A percentile compares a stretch with the other conserved stretches of the same genome.
phyloP scores from a whole-genome alignment of 352 stramenopile species.

The Globisporangium uncinulatum region DNA sequence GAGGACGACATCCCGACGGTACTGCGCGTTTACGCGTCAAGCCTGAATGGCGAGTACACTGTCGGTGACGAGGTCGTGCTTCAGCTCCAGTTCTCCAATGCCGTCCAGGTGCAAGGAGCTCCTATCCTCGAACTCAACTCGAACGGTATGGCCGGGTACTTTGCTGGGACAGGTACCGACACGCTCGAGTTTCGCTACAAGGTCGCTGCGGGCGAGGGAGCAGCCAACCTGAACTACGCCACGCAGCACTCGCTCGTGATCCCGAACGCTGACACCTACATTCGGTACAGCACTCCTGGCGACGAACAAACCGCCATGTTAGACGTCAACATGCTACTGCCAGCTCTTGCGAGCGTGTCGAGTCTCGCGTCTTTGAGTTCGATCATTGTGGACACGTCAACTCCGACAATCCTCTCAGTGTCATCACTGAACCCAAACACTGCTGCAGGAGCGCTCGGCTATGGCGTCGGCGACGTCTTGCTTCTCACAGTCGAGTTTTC shows the following conservation, averaged over 20 bases:
- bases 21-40: conserved; percentile 34
- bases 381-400: conserved; percentile 36
- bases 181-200: conserved; percentile 64
- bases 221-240: conserved; percentile 45
- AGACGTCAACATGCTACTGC: conserved; percentile 36
- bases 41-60: conserved; percentile 43
- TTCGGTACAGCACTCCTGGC: conserved; percentile 2
- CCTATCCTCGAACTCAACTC: conserved; percentile 69
- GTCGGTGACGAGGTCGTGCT: conserved; percentile 58
- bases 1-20: conserved; percentile 28
- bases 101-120: conserved; percentile 41
- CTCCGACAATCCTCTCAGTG: conserved; percentile 34
- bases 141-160: conserved; percentile 42
- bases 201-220: conserved; percentile 34
- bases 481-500: conserved; percentile 66
- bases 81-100: conserved; percentile 39
- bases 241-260: conserved; percentile 32
- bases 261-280: conserved; percentile 13
- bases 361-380: conserved; percentile 29
- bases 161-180: conserved; percentile 35
- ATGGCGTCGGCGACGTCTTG: conserved; percentile 65
- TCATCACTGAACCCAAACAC: conserved; percentile 36
- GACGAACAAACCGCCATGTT: conserved; percentile 4
- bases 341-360: conserved; percentile 8
- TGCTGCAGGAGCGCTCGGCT: conserved; percentile 22